Base-by-base conservation (phyloP, 2,329 filamentous ascomycete species). In the Thyridium curvatum region DNA sequence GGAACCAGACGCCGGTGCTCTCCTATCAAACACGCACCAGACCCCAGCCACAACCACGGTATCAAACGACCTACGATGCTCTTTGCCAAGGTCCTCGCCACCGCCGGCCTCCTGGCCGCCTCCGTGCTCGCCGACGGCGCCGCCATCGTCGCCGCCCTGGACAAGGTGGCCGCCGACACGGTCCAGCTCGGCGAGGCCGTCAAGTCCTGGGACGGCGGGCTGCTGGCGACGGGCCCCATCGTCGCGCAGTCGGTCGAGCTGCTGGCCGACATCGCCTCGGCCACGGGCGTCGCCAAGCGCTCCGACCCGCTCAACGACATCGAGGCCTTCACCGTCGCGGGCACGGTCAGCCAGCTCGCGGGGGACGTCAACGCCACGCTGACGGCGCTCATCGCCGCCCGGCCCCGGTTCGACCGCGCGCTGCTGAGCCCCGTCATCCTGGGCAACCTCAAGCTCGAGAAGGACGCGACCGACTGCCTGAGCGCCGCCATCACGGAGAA, bases 351-450 rank as follows among this genome's bases (percentile, higher is more conserved):
- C 3, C 44, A 53, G 8, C 59, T 72, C 18, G 53, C 58, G 33
- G 39, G 34, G 10, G 51, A 52, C n/a, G 64, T 70, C 43, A 59
- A 66, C 45, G 38, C 46, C 26, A 63, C 64, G 4, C 55, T 71
- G 21, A 46, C 51, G 8, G 54, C 55, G n/a, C 50, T 71, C 16
- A 53, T 68, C 41, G 48, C 41, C 10, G 50, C 58, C 18, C 69
- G 69, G 52, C 56, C 52, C 15, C 64, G 67, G 44, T 74, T 73
- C 41, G 62, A 70, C 45, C 52, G 53, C 30, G 49, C 69, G 6
- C 38, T 67, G 2, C 45, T 72, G 29, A 58, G 54, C 34, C 65
- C 68, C 0, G 48, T 68, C 29, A 67, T 73, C 29, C 51, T 68
- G 30, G 32, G 66, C 13, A 65, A 62, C 41, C 47, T 75, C 18